phyloP scores from a whole-genome alignment of 2,329 filamentous ascomycete species.

The Zymoseptoria brevis region DNA sequence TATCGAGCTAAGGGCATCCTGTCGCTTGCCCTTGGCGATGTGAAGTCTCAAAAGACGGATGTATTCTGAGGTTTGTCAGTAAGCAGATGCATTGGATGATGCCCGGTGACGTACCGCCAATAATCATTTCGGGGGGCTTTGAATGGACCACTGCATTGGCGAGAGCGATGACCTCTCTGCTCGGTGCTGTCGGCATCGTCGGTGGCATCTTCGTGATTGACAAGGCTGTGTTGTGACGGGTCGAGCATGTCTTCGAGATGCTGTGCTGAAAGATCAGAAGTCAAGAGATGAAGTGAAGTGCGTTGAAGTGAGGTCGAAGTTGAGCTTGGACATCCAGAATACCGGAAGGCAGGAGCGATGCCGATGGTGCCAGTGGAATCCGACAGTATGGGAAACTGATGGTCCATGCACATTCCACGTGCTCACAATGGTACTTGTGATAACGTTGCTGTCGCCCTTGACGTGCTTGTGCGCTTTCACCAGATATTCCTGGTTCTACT shows the following conservation, averaged over 20 bases:
- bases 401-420: neutral
- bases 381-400: neutral
- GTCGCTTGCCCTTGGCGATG: slow-evolving; percentile 20
- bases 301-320: neutral
- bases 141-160: slow-evolving; percentile 27
- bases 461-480: too few species aligned
- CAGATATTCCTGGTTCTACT: too few species aligned
- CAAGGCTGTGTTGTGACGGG: neutral
- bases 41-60: slow-evolving; percentile 30
- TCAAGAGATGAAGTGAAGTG: neutral
- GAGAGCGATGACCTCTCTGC: slow-evolving; percentile 16
- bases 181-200: slow-evolving; percentile 1
- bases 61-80: slow-evolving; percentile 20
- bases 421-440: too few species aligned
- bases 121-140: slow-evolving; percentile 31
- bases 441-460: too few species aligned
- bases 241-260: neutral
- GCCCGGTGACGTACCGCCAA: slow-evolving; percentile 19
- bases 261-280: neutral
- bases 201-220: neutral
- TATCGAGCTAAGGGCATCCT: slow-evolving; percentile 18
- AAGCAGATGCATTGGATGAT: neutral
- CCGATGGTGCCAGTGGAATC: neutral
- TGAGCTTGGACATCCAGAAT: neutral
- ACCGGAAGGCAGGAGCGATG: neutral